A percentile compares a stretch with the other conserved stretches of the same genome.
These are phyloP conservation scores for Cadophora luteo-olivacea DNA, from an alignment of 2,329 filamentous ascomycete species.

Conservation along the genomic window DNA sequence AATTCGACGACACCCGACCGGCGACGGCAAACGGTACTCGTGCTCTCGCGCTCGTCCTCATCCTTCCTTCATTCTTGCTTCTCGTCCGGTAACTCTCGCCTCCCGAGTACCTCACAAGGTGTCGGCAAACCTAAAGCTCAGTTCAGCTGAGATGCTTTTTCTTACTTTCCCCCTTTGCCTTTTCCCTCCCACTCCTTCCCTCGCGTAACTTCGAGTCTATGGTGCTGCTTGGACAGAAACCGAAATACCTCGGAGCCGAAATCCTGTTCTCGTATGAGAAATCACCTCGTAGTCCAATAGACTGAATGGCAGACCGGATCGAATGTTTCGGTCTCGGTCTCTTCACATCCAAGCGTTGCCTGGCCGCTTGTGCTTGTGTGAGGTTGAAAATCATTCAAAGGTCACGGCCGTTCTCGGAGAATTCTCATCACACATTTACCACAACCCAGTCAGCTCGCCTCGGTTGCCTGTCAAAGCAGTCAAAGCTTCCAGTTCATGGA, in stretches of 20 bases:
- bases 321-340: background rate
- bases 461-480: background rate
- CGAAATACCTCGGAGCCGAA: background rate
- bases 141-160: background rate
- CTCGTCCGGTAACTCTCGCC: background rate
- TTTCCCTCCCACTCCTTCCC: background rate
- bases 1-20: background rate
- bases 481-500: background rate
- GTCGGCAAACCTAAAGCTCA: background rate
- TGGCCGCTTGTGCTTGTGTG: background rate
- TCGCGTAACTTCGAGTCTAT: background rate
- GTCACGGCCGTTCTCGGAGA: background rate
- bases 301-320: background rate
- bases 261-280: background rate
- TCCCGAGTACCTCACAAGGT: background rate
- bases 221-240: background rate
- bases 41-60: background rate
- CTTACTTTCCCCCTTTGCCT: background rate
- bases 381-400: background rate
- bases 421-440: background rate
- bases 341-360: background rate
- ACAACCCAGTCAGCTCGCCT: background rate
- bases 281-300: background rate
- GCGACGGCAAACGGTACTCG: background rate
- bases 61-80: background rate